phyloP scores from a whole-genome alignment of 2,329 filamentous ascomycete genomes.

The Cadophora gregata region DNA sequence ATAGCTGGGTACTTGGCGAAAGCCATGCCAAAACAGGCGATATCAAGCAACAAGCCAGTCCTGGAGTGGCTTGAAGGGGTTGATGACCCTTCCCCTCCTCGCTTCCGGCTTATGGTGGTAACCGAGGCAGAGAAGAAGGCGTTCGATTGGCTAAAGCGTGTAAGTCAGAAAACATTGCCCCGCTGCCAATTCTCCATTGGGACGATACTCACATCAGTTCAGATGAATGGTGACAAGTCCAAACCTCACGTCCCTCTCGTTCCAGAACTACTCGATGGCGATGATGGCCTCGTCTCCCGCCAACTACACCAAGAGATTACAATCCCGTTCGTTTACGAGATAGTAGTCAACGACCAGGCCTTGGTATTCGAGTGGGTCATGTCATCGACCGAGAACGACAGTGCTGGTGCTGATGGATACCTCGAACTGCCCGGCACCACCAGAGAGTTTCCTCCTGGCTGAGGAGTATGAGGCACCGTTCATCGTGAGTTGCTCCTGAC shows the following conservation, averaged over 20 bases:
- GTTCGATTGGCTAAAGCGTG: not conserved
- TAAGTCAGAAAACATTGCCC: not conserved
- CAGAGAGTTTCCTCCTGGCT: not conserved
- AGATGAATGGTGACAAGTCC: not conserved
- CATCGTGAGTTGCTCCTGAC: not conserved
- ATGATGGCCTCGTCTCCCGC: not conserved
- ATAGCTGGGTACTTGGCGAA: not conserved
- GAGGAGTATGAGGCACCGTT: conserved; percentile 4
- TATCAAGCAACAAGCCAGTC: not conserved
- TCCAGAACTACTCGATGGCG: not conserved
- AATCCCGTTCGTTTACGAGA: not conserved
- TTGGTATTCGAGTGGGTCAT: conserved; percentile 2
- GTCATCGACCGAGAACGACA: not conserved
- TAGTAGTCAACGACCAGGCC: not conserved
- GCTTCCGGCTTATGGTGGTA: not conserved
- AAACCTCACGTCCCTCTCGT: not conserved
- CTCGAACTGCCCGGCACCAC: not conserved
- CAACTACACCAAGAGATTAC: not conserved
- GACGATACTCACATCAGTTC: not conserved
- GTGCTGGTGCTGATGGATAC: not conserved
- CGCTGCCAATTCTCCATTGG: not conserved
- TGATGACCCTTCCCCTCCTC: not conserved
- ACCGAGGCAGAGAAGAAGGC: not conserved
- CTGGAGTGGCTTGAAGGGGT: not conserved
- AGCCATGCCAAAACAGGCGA: not conserved